Base-by-base conservation (phyloP, 2,329 filamentous ascomycete species). In the Fusarium sp. region DNA sequence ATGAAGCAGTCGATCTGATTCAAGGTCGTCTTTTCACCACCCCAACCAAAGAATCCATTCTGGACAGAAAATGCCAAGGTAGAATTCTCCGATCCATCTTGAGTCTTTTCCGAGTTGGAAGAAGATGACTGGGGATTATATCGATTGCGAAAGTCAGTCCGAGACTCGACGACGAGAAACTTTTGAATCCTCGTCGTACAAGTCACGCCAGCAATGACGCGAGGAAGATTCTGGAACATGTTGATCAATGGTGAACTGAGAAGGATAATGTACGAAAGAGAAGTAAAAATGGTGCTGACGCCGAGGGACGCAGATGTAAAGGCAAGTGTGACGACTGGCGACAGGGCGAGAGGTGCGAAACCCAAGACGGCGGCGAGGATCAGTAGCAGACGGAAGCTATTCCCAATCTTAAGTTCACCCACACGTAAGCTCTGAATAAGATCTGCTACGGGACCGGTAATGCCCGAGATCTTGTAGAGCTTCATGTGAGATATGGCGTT, bases 151-250 rank as follows among this genome's bases (percentile, higher is more conserved):
- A 76, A 78, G 27, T 80, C 79, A 5, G 66, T 58, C 0, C 75
- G 77, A 0, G 77, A 68, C 7, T 80, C 78, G 1, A 64, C 47
- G 2, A 82, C 82, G 1, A 87, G 69, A n/a, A 83, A 85, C 0
- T 64, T 73, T 45, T 85, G 83, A 1, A 86, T 80, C 3, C 83
- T 78, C 27, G 72, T 67, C 7, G 82, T 64, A 59, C 83, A 84
- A 1, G 80, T 75, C 22, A 84, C 40, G 0, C 77, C 79, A 0
- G 81, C 76, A 16, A 84, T 70, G 0, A 84, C 57, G 0, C 37
- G 29, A 0, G 83, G 82, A 4, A 84, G 69, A 2, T 59, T 67
- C 47, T 84, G 80, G 13, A 85, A 80, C 0, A 85, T 47, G 5
- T 47, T 29, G 1, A 73, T 52, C 0, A 85, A 69, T 0, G 84